These are phyloP conservation scores for Fusarium citri DNA, from an alignment of 2,329 filamentous ascomycete genomes.

Conservation along the genomic window DNA sequence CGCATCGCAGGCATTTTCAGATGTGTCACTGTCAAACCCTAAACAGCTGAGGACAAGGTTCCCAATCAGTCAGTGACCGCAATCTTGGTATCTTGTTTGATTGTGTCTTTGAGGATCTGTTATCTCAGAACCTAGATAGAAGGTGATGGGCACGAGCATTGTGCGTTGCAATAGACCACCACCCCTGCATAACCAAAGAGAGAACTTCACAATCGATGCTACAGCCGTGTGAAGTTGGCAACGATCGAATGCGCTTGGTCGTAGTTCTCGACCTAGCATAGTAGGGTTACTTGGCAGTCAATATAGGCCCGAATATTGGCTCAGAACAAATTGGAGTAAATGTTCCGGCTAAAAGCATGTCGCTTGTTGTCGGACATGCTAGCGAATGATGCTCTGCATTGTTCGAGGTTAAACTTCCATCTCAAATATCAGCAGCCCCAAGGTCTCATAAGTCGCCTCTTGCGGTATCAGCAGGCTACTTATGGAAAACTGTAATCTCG, in stretches of 20 bases:
- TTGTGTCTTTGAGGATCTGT: background rate
- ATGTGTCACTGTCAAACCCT: background rate
- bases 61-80: background rate
- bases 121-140: background rate
- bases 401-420: background rate
- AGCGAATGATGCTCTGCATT: background rate
- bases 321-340: background rate
- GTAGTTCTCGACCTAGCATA: background rate
- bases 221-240: background rate
- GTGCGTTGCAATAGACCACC: background rate
- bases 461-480: background rate
- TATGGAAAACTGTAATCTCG: background rate
- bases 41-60: background rate
- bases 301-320: background rate
- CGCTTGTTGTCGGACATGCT: background rate
- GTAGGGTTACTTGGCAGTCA: background rate
- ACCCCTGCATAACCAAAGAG: background rate
- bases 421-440: background rate
- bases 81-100: background rate
- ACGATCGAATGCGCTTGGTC: background rate
- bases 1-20: too few species aligned
- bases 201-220: background rate
- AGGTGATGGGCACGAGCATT: background rate
- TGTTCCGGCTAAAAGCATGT: background rate
- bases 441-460: background rate